Percentiles rank a stretch among this genome's conserved stretches.
Conservation (phyloP, 352 stramenopile species). For the Phytophthora agathidicida region DNA sequence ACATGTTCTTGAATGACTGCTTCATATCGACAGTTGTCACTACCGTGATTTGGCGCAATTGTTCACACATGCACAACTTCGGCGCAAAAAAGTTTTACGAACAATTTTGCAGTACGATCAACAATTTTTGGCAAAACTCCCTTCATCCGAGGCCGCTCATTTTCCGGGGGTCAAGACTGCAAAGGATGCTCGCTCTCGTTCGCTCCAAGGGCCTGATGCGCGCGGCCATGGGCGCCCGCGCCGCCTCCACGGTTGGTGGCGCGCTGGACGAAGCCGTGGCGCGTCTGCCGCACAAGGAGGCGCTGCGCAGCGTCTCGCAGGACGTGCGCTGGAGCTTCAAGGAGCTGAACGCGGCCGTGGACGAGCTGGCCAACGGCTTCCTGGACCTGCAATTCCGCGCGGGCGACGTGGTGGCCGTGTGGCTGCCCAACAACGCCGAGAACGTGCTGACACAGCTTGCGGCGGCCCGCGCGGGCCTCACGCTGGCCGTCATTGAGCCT, state of each 20-base stretch:
- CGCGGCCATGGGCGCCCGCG: constrained; percentile 38
- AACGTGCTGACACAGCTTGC: constrained; percentile 86
- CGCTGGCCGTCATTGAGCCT: constrained; percentile 81
- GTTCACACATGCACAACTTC: too few species aligned
- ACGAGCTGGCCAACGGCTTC: constrained; percentile 83
- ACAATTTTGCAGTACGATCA: too few species aligned
- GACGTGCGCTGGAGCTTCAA: constrained; percentile 88
- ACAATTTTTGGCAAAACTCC: too few species aligned
- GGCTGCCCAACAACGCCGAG: constrained; percentile 85
- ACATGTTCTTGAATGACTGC: too few species aligned
- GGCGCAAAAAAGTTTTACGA: too few species aligned
- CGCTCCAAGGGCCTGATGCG: constrained; percentile 62
- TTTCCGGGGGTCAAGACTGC: constrained; percentile 29
- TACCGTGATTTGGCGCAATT: too few species aligned
- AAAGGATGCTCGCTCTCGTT: constrained; percentile 68
- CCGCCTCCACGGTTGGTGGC: constrained; percentile 70
- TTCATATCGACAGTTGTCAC: too few species aligned
- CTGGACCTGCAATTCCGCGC: constrained; percentile 72
- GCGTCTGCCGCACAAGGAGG: constrained; percentile 86
- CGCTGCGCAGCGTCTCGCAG: constrained; percentile 82
- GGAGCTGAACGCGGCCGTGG: constrained; percentile 76
- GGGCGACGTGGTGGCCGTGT: constrained; percentile 82
- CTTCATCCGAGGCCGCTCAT: constrained; percentile 23
- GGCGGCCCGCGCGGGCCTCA: constrained; percentile 84
- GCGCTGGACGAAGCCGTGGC: constrained; percentile 77